Percentiles rank a stretch among this genome's conserved stretches.
Conservation (phyloP, 2,329 filamentous ascomycete genomes). For the Claviceps fusiformis region DNA sequence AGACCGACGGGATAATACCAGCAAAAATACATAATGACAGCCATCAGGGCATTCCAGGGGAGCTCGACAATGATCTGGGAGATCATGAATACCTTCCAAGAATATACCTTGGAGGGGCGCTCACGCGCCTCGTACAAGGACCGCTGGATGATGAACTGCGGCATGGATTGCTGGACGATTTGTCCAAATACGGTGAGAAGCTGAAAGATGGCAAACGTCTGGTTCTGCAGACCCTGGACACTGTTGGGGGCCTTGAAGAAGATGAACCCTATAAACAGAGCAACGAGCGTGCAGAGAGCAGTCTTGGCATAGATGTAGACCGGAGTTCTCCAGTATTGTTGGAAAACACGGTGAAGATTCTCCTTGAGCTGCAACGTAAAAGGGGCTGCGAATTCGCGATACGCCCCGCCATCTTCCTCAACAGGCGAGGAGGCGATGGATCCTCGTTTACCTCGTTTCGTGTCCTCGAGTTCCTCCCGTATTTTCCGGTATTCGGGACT, state of each 20-base stretch:
- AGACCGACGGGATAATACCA: conserved; percentile 84
- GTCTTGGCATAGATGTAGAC: conserved; percentile 79
- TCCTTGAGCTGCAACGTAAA: conserved; percentile 54
- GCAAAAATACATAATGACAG: conserved; percentile 61
- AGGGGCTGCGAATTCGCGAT: conserved; percentile 69
- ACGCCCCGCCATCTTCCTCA: conserved; percentile 23
- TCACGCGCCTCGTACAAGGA: conserved; percentile 76
- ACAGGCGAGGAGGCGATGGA: conserved; percentile 4
- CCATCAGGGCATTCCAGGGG: conserved; percentile 69
- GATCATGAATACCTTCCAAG: conserved; percentile 75
- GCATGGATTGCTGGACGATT: conserved; percentile 70
- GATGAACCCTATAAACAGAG: conserved; percentile 71
- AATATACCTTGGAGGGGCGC: conserved; percentile 71
- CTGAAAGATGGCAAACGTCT: conserved; percentile 80
- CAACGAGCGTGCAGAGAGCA: conserved; percentile 47
- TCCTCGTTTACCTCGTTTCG: conserved; percentile 35
- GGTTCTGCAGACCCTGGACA: conserved; percentile 69
- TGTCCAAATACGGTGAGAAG: conserved; percentile 70
- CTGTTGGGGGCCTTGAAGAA: conserved; percentile 61
- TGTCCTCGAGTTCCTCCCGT: conserved; percentile 41
- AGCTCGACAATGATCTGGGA: conserved; percentile 74
- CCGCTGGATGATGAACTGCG: conserved; percentile 71
- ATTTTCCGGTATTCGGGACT: conserved; percentile 43
- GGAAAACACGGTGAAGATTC: conserved; percentile 63
- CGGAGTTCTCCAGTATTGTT: conserved; percentile 86